A percentile compares a stretch with the other conserved stretches of the same genome.
Evolutionary conservation across 768 basidiomycete species (phyloP).

Genomic region (Fibroporia radiculosa): DNA sequence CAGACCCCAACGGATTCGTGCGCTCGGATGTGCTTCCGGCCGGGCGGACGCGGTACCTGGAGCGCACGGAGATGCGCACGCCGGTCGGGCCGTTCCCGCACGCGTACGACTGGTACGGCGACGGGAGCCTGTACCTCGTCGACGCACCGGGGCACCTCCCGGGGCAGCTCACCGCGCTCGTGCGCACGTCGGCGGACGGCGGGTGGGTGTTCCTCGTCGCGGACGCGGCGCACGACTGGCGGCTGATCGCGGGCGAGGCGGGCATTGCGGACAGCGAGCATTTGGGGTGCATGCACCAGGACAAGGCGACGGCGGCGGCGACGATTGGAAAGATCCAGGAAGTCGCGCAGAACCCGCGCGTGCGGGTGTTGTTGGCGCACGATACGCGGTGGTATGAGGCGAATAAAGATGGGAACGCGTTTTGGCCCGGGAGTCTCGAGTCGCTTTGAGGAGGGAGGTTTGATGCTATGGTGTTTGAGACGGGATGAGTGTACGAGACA

Average conservation of each 20-base stretch:
- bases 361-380: conserved; percentile 45
- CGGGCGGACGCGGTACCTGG: conserved; percentile 17
- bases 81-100: conserved; percentile 43
- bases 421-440: conserved; percentile 23
- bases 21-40: conserved; percentile 9
- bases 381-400: conserved; percentile 44
- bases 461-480: not conserved
- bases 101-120: conserved; percentile 46
- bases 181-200: conserved; percentile 44
- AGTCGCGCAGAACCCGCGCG: conserved; percentile 26
- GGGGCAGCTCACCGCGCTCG: conserved; percentile 47
- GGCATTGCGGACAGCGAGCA: conserved; percentile 24
- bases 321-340: conserved; percentile 34
- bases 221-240: conserved; percentile 29
- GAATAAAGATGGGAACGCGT: conserved; percentile 35
- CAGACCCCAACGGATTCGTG: conserved; percentile 27
- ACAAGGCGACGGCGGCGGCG: conserved; percentile 35
- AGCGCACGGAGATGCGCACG: conserved; percentile 14
- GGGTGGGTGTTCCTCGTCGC: conserved; percentile 49
- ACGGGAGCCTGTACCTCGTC: conserved; percentile 52
- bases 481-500: not conserved
- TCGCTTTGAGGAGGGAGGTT: conserved; percentile 4
- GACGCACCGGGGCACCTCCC: conserved; percentile 49
- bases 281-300: conserved; percentile 34
- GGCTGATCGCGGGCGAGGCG: conserved; percentile 26